Conservation (phyloP, 768 basidiomycete species). For the Baorangia bicolor region DNA sequence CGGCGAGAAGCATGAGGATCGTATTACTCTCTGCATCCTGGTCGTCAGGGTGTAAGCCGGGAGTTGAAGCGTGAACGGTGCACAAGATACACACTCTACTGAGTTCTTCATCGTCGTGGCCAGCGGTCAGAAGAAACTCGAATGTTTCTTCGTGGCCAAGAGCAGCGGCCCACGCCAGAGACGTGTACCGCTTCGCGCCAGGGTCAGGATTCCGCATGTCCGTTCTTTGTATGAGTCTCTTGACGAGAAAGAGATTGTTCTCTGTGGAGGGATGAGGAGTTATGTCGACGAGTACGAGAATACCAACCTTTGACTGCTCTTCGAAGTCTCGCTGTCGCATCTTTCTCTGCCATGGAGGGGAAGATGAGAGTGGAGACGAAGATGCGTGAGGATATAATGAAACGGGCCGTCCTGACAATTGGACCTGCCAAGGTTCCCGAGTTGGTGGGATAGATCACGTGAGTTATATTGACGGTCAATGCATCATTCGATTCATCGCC, state of each 20-base stretch:
- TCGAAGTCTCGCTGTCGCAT: constrained; percentile 69
- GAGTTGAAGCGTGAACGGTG: constrained; percentile 3
- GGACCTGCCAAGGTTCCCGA: constrained; percentile 6
- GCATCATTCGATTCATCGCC: not conserved
- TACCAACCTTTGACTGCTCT: constrained; percentile 74
- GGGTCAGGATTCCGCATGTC: constrained; percentile 93
- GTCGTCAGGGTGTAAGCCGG: constrained; percentile 17
- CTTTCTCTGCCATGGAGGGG: constrained; percentile 75
- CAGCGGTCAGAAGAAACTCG: constrained; percentile 80
- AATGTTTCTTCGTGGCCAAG: constrained; percentile 91
- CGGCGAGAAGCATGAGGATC: constrained; percentile 90
- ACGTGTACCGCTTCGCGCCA: constrained; percentile 72
- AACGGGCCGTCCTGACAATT: constrained; percentile 27
- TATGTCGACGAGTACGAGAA: not conserved
- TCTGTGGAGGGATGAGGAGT: constrained; percentile 48
- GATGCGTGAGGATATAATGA: constrained; percentile 23
- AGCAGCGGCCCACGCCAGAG: constrained; percentile 88
- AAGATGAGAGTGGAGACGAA: constrained; percentile 23
- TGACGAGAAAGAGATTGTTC: constrained; percentile 92
- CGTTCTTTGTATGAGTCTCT: constrained; percentile 78
- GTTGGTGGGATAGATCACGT: constrained; percentile 28
- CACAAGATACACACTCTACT: constrained; percentile 63
- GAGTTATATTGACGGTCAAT: constrained; percentile 10
- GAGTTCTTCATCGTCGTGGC: constrained; percentile 92
- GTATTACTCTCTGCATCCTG: constrained; percentile 94